Conservation (phyloP, 2,329 filamentous ascomycete genomes). For the Fusarium continuum region DNA sequence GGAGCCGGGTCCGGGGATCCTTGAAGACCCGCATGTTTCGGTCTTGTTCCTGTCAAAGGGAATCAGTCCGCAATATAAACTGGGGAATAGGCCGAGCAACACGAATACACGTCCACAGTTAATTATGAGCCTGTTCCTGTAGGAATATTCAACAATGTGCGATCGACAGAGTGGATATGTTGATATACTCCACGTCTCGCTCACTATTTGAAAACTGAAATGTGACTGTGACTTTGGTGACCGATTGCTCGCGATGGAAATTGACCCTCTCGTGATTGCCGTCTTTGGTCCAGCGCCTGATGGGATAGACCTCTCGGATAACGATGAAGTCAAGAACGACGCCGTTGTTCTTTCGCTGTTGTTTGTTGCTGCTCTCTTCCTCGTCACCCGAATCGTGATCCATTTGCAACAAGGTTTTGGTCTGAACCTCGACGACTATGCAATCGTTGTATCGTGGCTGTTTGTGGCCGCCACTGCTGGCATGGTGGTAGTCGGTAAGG, state of each 20-base stretch:
- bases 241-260: background rate
- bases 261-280: constrained; percentile 7
- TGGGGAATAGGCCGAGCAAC: constrained; percentile 7
- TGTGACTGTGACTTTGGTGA: background rate
- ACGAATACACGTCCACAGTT: background rate
- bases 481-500: constrained; percentile 13
- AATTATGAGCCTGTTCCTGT: background rate
- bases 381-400: background rate
- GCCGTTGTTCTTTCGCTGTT: constrained; percentile 6
- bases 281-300: constrained; percentile 8
- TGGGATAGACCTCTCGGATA: constrained; percentile 1
- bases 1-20: background rate
- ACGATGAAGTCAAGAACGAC: constrained; percentile 1
- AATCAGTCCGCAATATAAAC: constrained; percentile 3
- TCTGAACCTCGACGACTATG: constrained; percentile 11
- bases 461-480: constrained; percentile 6
- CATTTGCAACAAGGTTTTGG: constrained; percentile 6
- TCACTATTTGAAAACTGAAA: background rate
- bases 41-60: constrained; percentile 1
- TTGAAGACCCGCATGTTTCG: constrained; percentile 9
- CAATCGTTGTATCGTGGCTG: constrained; percentile 6
- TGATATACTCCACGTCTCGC: background rate
- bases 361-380: constrained; percentile 2
- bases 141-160: background rate
- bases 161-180: background rate